A percentile compares a stretch with the other conserved stretches of the same genome.
These are phyloP conservation scores for Paraglomus occultum DNA, from an alignment of 192 early-diverging fungal genomes.

Conservation along the genomic window DNA sequence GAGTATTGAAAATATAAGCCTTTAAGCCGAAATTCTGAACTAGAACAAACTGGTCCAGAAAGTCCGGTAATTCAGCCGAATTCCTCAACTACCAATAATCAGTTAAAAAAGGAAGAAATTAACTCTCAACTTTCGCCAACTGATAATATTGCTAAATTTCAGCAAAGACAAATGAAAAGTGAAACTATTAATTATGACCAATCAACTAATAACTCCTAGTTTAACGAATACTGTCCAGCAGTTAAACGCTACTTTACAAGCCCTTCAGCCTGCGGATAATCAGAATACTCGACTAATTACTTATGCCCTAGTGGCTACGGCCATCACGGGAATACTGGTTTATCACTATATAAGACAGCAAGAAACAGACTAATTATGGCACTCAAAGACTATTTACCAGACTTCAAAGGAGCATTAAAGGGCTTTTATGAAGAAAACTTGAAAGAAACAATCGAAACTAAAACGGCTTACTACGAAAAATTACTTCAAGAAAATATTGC, in stretches of 20 bases:
- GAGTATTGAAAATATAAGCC: neutral
- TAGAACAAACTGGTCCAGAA: neutral
- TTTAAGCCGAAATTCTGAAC: constrained; percentile 1
- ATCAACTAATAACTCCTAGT: constrained; percentile 20
- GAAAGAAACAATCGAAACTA: neutral
- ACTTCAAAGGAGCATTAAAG: neutral
- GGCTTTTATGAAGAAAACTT: constrained; percentile 7
- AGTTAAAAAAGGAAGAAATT: no score
- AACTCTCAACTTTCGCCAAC: no score
- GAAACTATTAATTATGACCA: neutral
- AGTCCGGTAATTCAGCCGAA: no score
- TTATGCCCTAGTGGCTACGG: constrained; percentile 10
- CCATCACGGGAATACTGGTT: neutral
- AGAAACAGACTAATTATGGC: constrained; percentile 6
- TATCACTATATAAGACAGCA: constrained; percentile 13
- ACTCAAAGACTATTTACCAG: constrained; percentile 1
- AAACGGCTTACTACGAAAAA: no score
- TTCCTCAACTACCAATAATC: no score
- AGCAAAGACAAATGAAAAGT: neutral
- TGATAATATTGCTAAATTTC: neutral
- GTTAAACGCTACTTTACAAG: neutral
- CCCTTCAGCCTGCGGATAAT: neutral
- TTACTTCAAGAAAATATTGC: constrained; percentile 3
- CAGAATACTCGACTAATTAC: neutral
- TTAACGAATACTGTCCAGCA: neutral